Evolutionary conservation across 768 basidiomycete genomes (phyloP).

Genomic region (Coprinopsis sp.): DNA sequence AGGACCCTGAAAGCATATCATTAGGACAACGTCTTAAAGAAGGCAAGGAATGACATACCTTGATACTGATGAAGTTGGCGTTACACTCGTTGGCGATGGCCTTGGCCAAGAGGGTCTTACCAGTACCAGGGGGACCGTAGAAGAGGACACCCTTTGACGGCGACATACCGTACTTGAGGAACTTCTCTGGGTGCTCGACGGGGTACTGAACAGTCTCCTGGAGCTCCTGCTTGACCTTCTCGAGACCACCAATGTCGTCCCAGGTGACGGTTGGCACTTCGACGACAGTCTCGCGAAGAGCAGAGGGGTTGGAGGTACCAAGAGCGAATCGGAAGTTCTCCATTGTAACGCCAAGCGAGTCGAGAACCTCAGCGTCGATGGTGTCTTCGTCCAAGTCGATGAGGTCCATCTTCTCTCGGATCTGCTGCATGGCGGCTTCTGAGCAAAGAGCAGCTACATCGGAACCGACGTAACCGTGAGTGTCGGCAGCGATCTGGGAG

Average conservation of each 20-base stretch:
- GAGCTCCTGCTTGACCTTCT: conserved; percentile 98
- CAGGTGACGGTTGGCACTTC: conserved; percentile 98
- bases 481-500: conserved; percentile 91
- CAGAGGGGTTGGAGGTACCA: conserved; percentile 95
- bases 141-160: conserved; percentile 99
- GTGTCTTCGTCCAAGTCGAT: conserved; percentile 97
- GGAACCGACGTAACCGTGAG: conserved; percentile 98
- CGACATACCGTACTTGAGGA: conserved; percentile 99
- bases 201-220: conserved; percentile 99
- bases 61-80: conserved; percentile 99
- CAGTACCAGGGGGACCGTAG: conserved; percentile 99
- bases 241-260: conserved; percentile 99
- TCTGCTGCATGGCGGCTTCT: conserved; percentile 99
- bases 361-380: conserved; percentile 98
- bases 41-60: conserved; percentile 40
- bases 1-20: conserved; percentile 57
- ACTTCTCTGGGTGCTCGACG: conserved; percentile 99
- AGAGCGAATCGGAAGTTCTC: conserved; percentile 99
- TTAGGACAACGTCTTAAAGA: conserved; percentile 11
- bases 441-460: conserved; percentile 97
- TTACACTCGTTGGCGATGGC: conserved; percentile 99
- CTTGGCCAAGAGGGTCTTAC: conserved; percentile 98
- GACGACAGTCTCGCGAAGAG: conserved; percentile 97
- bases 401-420: conserved; percentile 99
- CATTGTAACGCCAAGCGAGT: conserved; percentile 99